A percentile compares a stretch with the other conserved stretches of the same genome.
These are phyloP conservation scores for Plasmodium blacklocki DNA, from an alignment of 169 alveolate genomes.

Conservation along the genomic window DNA sequence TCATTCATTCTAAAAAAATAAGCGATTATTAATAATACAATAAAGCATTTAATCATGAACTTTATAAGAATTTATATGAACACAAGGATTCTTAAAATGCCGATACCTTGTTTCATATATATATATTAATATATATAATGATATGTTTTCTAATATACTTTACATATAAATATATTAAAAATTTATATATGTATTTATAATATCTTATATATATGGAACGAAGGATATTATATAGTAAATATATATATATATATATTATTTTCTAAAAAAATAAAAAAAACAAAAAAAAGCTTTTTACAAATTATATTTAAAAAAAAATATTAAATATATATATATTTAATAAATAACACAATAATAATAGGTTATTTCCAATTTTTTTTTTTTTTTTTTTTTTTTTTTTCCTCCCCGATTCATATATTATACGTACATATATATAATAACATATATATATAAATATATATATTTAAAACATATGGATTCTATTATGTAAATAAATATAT, in stretches of 20 bases:
- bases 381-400: too few species aligned
- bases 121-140: constrained; percentile 2
- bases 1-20: constrained; percentile 33
- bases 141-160: background rate
- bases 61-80: background rate
- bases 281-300: too few species aligned
- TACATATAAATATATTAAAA: background rate
- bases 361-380: too few species aligned
- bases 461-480: too few species aligned
- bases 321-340: too few species aligned
- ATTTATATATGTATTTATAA: background rate
- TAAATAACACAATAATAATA: too few species aligned
- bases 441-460: too few species aligned
- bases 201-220: background rate
- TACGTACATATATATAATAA: too few species aligned
- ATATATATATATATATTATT: background rate
- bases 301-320: too few species aligned
- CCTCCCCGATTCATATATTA: too few species aligned
- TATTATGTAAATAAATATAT: too few species aligned
- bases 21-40: constrained; percentile 23
- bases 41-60: constrained; percentile 24
- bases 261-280: too few species aligned
- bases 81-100: background rate
- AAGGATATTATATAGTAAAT: background rate
- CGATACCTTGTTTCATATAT: constrained; percentile 3